Percentiles rank a stretch among this genome's conserved stretches.
Conservation (phyloP, 768 basidiomycete genomes). For the Suillus subalutaceus region DNA sequence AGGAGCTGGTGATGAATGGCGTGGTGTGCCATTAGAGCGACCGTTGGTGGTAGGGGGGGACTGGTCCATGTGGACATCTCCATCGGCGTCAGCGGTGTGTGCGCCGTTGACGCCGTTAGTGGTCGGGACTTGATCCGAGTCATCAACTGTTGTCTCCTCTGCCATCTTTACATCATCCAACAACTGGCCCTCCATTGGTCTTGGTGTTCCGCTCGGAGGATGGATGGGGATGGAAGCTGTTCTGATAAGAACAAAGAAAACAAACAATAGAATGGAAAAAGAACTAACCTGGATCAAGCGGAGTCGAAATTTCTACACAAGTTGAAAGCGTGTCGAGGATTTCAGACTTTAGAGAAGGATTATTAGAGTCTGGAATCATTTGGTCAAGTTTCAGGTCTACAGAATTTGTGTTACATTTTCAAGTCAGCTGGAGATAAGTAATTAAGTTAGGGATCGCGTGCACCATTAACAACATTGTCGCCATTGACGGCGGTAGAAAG, state of each 20-base stretch:
- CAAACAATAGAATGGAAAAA: constrained; percentile 20
- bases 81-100: constrained; percentile 26
- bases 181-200: constrained; percentile 46
- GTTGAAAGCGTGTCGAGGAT: constrained; percentile 42
- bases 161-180: constrained; percentile 61
- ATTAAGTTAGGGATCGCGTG: constrained; percentile 38
- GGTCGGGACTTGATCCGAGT: constrained; percentile 10
- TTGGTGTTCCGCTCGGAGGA: constrained; percentile 49
- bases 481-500: constrained; percentile 15
- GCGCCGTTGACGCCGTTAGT: constrained; percentile 31
- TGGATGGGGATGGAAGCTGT: constrained; percentile 47
- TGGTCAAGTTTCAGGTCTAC: constrained; percentile 8
- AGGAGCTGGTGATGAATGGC: constrained; percentile 43
- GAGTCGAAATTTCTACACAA: constrained; percentile 37
- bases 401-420: constrained; percentile 34
- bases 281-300: constrained; percentile 55
- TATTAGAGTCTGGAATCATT: constrained; percentile 24
- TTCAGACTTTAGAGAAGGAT: constrained; percentile 55
- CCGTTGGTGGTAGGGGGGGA: constrained; percentile 23
- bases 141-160: constrained; percentile 38
- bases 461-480: constrained; percentile 37
- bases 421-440: constrained; percentile 39
- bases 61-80: constrained; percentile 36
- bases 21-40: constrained; percentile 28
- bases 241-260: constrained; percentile 31